Base-by-base conservation (phyloP, 192 early-diverging fungal genomes). In the Jimgerdemannia flammicorona region DNA sequence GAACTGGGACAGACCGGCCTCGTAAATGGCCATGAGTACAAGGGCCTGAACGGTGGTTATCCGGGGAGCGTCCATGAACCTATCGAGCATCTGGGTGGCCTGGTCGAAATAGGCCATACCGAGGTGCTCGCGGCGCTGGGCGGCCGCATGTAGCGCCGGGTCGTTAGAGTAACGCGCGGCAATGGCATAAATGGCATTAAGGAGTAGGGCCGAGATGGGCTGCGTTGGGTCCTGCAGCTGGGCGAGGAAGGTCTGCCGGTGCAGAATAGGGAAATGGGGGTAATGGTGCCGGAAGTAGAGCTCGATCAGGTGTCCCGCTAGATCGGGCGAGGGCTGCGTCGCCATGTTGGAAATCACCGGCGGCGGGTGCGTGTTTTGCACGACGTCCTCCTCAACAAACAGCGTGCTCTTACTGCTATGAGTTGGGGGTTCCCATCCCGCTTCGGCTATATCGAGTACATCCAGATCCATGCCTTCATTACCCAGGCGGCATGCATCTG, bases 371-470 rank as follows among this genome's bases (percentile, higher is more conserved):
- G 77, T 29, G 70, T 69, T 81, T 41, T 74, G 82, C 39, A 64
- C 72, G 76, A 70, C 79, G 20, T 29, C 29, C 29, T 29, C 29
- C 29, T 29, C 29, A 29, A 85, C 64, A 76, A 76, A 78, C 41
- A 80, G 29, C 1, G 29, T 29, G 29, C 29, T 29, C 29, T 29
- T 29, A 67, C 74, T 71, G 78, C 76, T 3, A 83, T 83, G n/a
- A 85, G 78, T 40, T 80, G 83, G 49, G 84, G 76, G 10, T 79
- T 77, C 40, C 88, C 78, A 65, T 81, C 91, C 65, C 86, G 80
- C 77, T 90, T 88, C n/a, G 93, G 83, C n/a, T 93, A 78, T 67
- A 90, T 88, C 78, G 90, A 87, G 41, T 91, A 29, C 29, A 29
- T 29, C 29, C 29, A 29, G 29, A 29, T 29, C 29, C 29, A 29